A percentile compares a stretch with the other conserved stretches of the same genome.
Conservation (phyloP, 1,139 yeast species). For the Starmera stellimalicola region DNA sequence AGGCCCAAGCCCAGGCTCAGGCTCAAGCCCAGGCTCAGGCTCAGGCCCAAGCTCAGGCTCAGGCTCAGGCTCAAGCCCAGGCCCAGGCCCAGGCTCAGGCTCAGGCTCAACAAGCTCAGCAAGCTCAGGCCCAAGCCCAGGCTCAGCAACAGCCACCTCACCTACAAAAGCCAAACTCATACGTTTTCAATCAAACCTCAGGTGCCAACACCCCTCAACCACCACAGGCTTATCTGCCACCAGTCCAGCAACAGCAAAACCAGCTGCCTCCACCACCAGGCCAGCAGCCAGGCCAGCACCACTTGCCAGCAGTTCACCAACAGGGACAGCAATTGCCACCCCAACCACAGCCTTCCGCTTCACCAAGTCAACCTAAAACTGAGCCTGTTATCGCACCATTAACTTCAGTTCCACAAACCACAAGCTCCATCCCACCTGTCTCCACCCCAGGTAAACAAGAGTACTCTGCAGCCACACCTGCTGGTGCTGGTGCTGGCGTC, state of each 20-base stretch:
- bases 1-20: slow-evolving; percentile 14
- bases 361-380: slow-evolving; percentile 6
- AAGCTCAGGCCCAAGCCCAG: slow-evolving; percentile 14
- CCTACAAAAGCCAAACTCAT: slow-evolving; percentile 16
- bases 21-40: slow-evolving; percentile 16
- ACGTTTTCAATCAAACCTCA: slow-evolving; percentile 15
- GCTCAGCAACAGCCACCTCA: slow-evolving; percentile 8
- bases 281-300: slow-evolving; percentile 17
- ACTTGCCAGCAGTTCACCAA: slow-evolving; percentile 9
- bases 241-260: slow-evolving; percentile 16
- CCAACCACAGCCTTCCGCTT: slow-evolving; percentile 9
- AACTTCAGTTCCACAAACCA: slow-evolving; percentile 17
- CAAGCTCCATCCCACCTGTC: slow-evolving; percentile 12
- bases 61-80: slow-evolving; percentile 20
- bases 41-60: slow-evolving; percentile 11
- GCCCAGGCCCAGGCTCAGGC: slow-evolving; percentile 20
- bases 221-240: slow-evolving; percentile 18
- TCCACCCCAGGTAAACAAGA: slow-evolving; percentile 19
- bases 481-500: slow-evolving; percentile 8
- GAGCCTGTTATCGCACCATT: slow-evolving; percentile 11
- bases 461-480: slow-evolving; percentile 4
- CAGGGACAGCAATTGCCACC: slow-evolving; percentile 7
- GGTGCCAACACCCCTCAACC: slow-evolving; percentile 7
- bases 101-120: slow-evolving; percentile 19
- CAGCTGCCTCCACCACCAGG: slow-evolving; percentile 13